Percentiles rank a stretch among this genome's conserved stretches.
Evolutionary conservation across 768 basidiomycete genomes (phyloP).

Genomic region (Hygrocybe punicea): DNA sequence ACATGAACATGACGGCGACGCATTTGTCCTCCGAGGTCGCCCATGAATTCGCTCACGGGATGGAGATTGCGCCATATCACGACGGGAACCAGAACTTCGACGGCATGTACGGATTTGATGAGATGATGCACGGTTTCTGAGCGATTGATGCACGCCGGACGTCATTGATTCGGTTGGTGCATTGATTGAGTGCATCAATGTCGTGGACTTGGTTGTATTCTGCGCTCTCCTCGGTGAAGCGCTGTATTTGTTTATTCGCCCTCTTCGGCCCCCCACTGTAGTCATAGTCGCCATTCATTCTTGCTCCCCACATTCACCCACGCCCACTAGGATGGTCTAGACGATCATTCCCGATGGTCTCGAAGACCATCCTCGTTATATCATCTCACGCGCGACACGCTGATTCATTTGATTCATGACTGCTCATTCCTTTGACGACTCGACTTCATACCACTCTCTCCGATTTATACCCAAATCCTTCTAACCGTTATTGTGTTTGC

Average conservation of each 20-base stretch:
- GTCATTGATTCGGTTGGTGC: background rate
- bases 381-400: conserved; percentile 19
- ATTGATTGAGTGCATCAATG: background rate
- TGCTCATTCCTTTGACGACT: conserved; percentile 16
- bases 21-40: conserved; percentile 12
- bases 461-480: conserved; percentile 4
- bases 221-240: conserved; percentile 21
- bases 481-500: background rate
- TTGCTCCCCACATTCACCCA: conserved; percentile 17
- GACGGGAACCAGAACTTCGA: conserved; percentile 24
- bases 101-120: conserved; percentile 39
- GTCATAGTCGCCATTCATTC: conserved; percentile 29
- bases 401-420: conserved; percentile 10
- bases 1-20: conserved; percentile 18
- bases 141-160: conserved; percentile 10
- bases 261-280: conserved; percentile 19
- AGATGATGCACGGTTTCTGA: conserved; percentile 37
- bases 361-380: conserved; percentile 1
- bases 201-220: background rate
- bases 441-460: conserved; percentile 11
- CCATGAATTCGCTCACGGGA: conserved; percentile 10
- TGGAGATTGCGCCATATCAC: conserved; percentile 35
- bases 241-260: conserved; percentile 2
- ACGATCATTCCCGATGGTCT: conserved; percentile 31
- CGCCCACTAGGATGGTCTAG: conserved; percentile 40